Evolutionary conservation across 306 rosid species (phyloP).

Genomic region (Gleditsia sinensis): DNA sequence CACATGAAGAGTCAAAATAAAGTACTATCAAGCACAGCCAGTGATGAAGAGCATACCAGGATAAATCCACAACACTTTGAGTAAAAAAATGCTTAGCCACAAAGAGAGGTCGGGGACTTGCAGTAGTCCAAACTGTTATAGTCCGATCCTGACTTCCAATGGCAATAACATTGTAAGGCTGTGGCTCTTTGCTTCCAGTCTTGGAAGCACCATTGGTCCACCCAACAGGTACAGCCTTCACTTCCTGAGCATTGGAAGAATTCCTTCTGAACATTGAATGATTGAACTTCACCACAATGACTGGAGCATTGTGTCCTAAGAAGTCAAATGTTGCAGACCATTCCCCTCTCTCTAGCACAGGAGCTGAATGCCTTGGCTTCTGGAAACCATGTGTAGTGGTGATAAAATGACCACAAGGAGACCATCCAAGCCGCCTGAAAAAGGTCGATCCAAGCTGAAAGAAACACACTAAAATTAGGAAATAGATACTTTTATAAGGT

Average conservation of each 20-base stretch:
- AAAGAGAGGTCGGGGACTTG: constrained; percentile 96
- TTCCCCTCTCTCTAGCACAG: constrained; percentile 98
- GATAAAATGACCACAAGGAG: constrained; percentile 98
- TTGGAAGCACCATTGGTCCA: constrained; percentile 90
- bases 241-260: constrained; percentile 66
- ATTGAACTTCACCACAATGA: constrained; percentile 92
- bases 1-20: constrained; percentile 15
- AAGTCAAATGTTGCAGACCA: constrained; percentile 99
- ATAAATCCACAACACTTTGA: constrained; percentile 97
- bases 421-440: constrained; percentile 99
- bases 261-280: constrained; percentile 93
- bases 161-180: constrained; percentile 93
- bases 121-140: constrained; percentile 98
- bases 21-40: constrained; percentile 11
- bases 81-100: constrained; percentile 98
- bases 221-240: constrained; percentile 72
- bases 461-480: constrained; percentile 34
- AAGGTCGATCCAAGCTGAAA: constrained; percentile 98
- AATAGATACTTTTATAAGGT: constrained; percentile 33
- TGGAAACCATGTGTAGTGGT: constrained; percentile 99
- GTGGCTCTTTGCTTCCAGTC: constrained; percentile 76
- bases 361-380: constrained; percentile 99
- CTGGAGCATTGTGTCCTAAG: constrained; percentile 96
- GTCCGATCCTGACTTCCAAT: constrained; percentile 99
- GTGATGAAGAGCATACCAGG: constrained; percentile 66